phyloP scores from a whole-genome alignment of 78 protist species.

The Anaeramoeba ignava region DNA sequence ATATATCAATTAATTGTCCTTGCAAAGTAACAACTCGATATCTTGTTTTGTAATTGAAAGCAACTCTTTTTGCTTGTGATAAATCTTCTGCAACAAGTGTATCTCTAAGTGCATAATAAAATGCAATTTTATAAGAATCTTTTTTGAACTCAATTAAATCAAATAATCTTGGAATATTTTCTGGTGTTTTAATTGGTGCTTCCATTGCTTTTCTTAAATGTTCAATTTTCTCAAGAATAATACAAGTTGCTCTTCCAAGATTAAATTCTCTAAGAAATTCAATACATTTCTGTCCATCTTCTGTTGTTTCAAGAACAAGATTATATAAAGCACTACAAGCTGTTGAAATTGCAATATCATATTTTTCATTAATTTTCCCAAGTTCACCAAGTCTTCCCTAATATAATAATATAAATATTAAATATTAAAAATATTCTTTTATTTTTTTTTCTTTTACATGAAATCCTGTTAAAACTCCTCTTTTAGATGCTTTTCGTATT shows the following conservation, averaged over 20 bases:
- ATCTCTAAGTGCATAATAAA: constrained; percentile 76
- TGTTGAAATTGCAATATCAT: constrained; percentile 88
- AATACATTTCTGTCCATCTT: constrained; percentile 45
- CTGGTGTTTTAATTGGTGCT: constrained; percentile 13
- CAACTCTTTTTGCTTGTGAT: constrained; percentile 23
- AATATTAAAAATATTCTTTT: neutral
- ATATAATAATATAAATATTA: neutral
- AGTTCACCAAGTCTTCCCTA: constrained; percentile 91
- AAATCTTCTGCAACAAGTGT: constrained; percentile 74
- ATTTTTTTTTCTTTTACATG: neutral
- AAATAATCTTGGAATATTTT: constrained; percentile 22
- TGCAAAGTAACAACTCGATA: constrained; percentile 87
- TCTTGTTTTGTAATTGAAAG: constrained; percentile 10
- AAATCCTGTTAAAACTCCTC: too few relatives aligned
- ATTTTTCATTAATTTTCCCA: constrained; percentile 75
- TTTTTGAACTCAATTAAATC: constrained; percentile 35
- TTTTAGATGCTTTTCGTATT: too few relatives aligned
- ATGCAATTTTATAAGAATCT: constrained; percentile 46
- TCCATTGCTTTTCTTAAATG: neutral
- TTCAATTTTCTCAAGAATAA: constrained; percentile 72
- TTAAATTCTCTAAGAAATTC: constrained; percentile 34
- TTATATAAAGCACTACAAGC: constrained; percentile 59
- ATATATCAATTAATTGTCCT: constrained; percentile 84
- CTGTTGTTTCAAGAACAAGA: constrained; percentile 77
- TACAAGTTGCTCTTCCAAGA: constrained; percentile 82